Percentiles rank a stretch among this genome's conserved stretches.
These are phyloP conservation scores for Tetracladium maxilliforme DNA, from an alignment of 2,329 filamentous ascomycete genomes.

Conservation along the genomic window DNA sequence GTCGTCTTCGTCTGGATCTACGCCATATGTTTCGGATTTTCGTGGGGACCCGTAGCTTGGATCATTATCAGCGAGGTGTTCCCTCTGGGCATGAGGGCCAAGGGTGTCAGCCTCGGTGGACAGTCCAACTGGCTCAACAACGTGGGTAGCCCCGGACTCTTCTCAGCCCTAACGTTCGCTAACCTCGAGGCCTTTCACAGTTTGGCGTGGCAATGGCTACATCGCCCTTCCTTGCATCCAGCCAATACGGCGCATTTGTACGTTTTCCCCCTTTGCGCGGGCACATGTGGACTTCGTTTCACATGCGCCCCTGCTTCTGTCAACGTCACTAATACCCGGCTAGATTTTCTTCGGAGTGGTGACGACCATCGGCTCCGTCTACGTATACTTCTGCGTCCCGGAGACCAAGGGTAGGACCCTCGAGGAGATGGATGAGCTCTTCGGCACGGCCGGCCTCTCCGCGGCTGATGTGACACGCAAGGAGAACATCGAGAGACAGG, in stretches of 20 bases:
- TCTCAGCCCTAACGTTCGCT: no score
- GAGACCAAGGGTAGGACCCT: conserved; percentile 36
- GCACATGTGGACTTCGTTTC: background rate
- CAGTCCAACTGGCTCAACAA: conserved; percentile 51
- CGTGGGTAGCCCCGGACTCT: no score
- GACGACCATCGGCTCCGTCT: conserved; percentile 43
- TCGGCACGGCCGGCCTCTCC: conserved; percentile 51
- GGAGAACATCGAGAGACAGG: conserved; percentile 57
- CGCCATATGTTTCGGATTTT: conserved; percentile 60
- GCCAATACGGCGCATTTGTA: no score
- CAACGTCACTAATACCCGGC: conserved; percentile 46
- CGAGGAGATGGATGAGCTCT: conserved; percentile 49
- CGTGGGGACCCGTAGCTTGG: conserved; percentile 63
- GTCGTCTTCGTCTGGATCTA: conserved; percentile 59
- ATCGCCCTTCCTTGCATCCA: no score
- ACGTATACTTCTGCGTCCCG: conserved; percentile 32
- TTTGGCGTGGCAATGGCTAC: no score
- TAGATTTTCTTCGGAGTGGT: conserved; percentile 57
- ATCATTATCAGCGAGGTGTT: conserved; percentile 63
- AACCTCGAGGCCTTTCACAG: no score
- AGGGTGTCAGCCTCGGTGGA: conserved; percentile 55
- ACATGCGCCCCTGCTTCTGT: background rate
- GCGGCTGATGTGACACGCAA: conserved; percentile 55
- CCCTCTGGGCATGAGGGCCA: conserved; percentile 54
- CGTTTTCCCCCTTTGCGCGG: background rate